A percentile compares a stretch with the other conserved stretches of the same genome.
phyloP scores from a whole-genome alignment of 2,329 filamentous ascomycete species.

The Xylaria sp. region DNA sequence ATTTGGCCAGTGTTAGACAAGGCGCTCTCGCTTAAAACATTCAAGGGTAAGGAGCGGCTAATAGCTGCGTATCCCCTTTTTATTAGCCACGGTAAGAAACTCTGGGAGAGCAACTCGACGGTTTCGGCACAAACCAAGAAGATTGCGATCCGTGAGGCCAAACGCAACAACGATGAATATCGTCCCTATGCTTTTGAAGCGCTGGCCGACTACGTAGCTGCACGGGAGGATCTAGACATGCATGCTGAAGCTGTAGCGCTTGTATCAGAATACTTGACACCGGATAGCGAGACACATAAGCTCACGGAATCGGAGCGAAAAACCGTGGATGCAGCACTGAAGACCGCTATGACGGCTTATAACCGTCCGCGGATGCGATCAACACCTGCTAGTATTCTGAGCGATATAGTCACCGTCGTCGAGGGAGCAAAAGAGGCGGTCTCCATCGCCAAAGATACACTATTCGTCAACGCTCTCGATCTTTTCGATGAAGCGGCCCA shows the following conservation, averaged over 20 bases:
- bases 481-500: conserved; percentile 57
- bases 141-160: conserved; percentile 86
- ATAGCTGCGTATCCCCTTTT: conserved; percentile 84
- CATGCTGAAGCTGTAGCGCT: conserved; percentile 74
- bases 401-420: conserved; percentile 55
- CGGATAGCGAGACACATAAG: conserved; percentile 56
- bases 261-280: conserved; percentile 71
- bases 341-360: conserved; percentile 63
- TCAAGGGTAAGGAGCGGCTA: conserved; percentile 89
- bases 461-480: conserved; percentile 63
- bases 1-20: conserved; percentile 90
- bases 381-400: conserved; percentile 54
- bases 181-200: conserved; percentile 78
- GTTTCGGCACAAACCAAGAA: conserved; percentile 78
- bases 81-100: conserved; percentile 69
- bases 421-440: conserved; percentile 51
- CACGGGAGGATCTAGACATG: conserved; percentile 75
- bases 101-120: conserved; percentile 65
- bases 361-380: conserved; percentile 54
- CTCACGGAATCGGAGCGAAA: conserved; percentile 56
- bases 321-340: conserved; percentile 62
- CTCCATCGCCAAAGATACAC: conserved; percentile 60
- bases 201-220: conserved; percentile 77
- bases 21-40: conserved; percentile 87
- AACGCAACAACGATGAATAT: conserved; percentile 89